Percentiles rank a stretch among this genome's conserved stretches.
phyloP scores from a whole-genome alignment of 2,329 filamentous ascomycete genomes.

The Aspergillus fijiensis region DNA sequence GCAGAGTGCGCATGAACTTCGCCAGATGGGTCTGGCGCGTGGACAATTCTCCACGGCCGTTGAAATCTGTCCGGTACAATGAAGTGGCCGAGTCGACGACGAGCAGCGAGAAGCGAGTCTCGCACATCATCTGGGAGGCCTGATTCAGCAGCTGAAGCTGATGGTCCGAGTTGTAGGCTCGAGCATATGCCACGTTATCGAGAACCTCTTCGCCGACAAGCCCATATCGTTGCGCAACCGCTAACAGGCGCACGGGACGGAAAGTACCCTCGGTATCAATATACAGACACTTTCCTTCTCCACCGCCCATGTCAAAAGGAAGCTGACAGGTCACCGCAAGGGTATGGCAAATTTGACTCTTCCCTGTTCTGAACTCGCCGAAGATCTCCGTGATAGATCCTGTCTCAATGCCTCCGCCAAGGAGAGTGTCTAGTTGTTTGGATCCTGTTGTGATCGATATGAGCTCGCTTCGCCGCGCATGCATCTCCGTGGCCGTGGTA shows the following conservation, averaged over 20 bases:
- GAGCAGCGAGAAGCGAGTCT: conserved; percentile 93
- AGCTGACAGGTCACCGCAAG: conserved; percentile 97
- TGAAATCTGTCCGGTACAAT: conserved; percentile 93
- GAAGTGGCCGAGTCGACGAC: conserved; percentile 95
- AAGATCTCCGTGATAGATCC: conserved; percentile 98
- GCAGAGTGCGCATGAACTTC: conserved; percentile 50
- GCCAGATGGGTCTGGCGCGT: conserved; percentile 68
- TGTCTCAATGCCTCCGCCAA: conserved; percentile 93
- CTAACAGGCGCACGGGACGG: conserved; percentile 82
- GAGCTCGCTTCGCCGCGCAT: conserved; percentile 90
- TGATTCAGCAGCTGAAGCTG: conserved; percentile 93
- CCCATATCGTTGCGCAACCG: conserved; percentile 91
- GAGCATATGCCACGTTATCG: conserved; percentile 96
- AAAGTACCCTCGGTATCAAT: conserved; percentile 99
- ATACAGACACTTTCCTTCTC: conserved; percentile 96
- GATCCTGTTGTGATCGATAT: conserved; percentile 98
- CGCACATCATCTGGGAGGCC: conserved; percentile 98
- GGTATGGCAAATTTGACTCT: conserved; percentile 98
- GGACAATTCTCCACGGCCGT: conserved; percentile 95
- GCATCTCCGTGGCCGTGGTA: conserved; percentile 98
- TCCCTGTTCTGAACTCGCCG: conserved; percentile 95
- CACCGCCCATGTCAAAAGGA: conserved; percentile 97
- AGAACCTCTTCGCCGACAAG: conserved; percentile 95
- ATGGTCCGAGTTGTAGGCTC: conserved; percentile 97
- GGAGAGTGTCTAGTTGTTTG: conserved; percentile 91